phyloP scores from a whole-genome alignment of 2,329 filamentous ascomycete genomes.

The Microcera coccophila region DNA sequence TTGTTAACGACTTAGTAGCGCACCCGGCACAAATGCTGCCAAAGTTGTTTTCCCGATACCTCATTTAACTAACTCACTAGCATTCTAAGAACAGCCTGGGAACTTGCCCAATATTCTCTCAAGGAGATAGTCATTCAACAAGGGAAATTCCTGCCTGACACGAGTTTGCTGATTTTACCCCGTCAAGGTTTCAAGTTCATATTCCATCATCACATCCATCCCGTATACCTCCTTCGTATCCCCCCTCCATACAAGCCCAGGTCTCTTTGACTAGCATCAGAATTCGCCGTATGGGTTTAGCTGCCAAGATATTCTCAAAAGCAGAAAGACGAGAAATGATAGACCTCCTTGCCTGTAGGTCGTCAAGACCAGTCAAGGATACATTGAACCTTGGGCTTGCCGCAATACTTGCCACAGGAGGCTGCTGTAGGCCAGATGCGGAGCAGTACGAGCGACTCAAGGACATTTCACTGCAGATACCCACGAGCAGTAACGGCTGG shows the following conservation, averaged over 20 bases:
- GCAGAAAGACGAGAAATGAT: constrained; percentile 16
- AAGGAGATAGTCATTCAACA: too few species aligned
- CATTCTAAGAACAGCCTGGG: too few species aligned
- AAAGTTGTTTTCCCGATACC: too few species aligned
- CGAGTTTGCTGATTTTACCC: too few species aligned
- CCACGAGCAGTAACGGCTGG: constrained; percentile 42
- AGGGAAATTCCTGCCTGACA: too few species aligned
- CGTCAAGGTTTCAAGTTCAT: constrained; percentile 30
- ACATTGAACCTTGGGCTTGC: constrained; percentile 16
- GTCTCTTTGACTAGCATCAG: constrained; percentile 18
- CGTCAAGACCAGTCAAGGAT: constrained; percentile 8
- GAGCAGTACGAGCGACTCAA: constrained; percentile 26
- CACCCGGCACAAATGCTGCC: too few species aligned
- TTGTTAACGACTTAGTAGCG: too few species aligned
- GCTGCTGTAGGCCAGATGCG: constrained; percentile 5
- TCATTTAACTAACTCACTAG: too few species aligned
- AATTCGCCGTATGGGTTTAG: constrained; percentile 25
- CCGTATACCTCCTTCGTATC: constrained; percentile 41
- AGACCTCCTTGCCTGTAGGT: constrained; percentile 13
- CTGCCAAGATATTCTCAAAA: constrained; percentile 18
- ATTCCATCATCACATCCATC: constrained; percentile 39
- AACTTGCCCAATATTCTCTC: too few species aligned
- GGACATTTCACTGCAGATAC: constrained; percentile 41
- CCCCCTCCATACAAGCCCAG: constrained; percentile 29
- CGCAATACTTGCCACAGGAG: constrained; percentile 10